These are phyloP conservation scores for Schwanniomyces pseudopolymorphus DNA, from an alignment of 805 yeast genomes.

Conservation along the genomic window DNA sequence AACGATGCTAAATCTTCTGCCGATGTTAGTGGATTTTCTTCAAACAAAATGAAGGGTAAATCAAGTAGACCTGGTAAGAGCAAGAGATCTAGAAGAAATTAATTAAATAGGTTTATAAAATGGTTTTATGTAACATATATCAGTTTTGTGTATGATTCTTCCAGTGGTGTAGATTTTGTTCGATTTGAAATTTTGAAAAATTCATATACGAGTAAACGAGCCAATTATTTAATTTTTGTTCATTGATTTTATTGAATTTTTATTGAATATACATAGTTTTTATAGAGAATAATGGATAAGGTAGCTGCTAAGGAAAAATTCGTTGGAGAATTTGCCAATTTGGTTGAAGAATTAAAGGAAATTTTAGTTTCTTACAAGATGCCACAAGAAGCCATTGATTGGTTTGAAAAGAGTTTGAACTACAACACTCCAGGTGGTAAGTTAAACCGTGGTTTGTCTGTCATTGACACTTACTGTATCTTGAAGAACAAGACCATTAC, in stretches of 20 bases:
- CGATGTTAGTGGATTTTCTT: constrained; percentile 60
- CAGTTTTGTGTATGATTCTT: constrained; percentile 1
- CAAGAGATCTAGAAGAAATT: constrained; percentile 33
- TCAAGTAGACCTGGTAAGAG: constrained; percentile 42
- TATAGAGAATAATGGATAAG: constrained; percentile 22
- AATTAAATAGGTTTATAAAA: constrained; percentile 3
- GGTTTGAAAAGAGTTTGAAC: constrained; percentile 73
- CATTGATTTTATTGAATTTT: too few species aligned
- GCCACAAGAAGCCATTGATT: constrained; percentile 80
- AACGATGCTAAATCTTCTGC: constrained; percentile 72
- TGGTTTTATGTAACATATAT: constrained; percentile 2
- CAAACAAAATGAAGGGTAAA: constrained; percentile 51
- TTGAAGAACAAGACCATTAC: constrained; percentile 58
- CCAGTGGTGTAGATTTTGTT: neutral
- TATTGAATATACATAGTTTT: too few species aligned
- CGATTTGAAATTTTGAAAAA: neutral
- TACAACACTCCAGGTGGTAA: constrained; percentile 97
- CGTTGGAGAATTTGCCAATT: constrained; percentile 65
- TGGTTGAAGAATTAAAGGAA: constrained; percentile 72
- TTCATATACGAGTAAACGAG: neutral
- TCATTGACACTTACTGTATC: constrained; percentile 86
- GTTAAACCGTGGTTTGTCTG: constrained; percentile 93
- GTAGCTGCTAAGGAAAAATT: constrained; percentile 52
- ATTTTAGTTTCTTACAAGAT: constrained; percentile 69
- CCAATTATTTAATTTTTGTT: too few species aligned